These are phyloP conservation scores for Penicillium hordei DNA, from an alignment of 2,329 filamentous ascomycete genomes.

Conservation along the genomic window DNA sequence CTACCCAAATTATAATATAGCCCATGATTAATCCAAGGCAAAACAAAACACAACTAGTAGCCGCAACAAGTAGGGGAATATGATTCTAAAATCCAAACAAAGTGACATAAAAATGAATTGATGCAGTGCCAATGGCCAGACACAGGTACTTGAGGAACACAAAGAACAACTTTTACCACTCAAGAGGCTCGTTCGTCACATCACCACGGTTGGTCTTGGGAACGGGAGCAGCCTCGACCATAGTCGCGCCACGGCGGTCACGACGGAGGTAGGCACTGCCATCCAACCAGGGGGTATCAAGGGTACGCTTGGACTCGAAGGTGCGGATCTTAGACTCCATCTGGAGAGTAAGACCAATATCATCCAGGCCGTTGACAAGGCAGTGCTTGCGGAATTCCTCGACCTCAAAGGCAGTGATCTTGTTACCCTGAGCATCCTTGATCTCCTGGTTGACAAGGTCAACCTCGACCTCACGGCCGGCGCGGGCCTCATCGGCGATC, in stretches of 20 bases:
- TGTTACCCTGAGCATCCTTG: constrained; percentile 70
- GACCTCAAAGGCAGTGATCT: constrained; percentile 77
- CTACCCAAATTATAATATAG: constrained; percentile 12
- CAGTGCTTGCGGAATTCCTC: constrained; percentile 95
- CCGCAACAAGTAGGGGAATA: constrained; percentile 23
- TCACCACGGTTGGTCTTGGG: constrained; percentile 88
- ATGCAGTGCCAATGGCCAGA: constrained; percentile 10
- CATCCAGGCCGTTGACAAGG: constrained; percentile 87
- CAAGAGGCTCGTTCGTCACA: constrained; percentile 78
- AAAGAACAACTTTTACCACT: constrained; percentile 65
- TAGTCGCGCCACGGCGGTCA: constrained; percentile 56
- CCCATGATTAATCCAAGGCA: constrained; percentile 14
- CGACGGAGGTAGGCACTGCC: constrained; percentile 74
- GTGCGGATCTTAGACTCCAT: constrained; percentile 81
- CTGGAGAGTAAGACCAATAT: constrained; percentile 93
- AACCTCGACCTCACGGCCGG: constrained; percentile 81
- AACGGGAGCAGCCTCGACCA: constrained; percentile 66
- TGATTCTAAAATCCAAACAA: constrained; percentile 16
- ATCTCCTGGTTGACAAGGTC: constrained; percentile 84
- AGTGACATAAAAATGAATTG: constrained; percentile 10
- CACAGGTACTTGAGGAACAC: constrained; percentile 12
- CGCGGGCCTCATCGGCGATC: constrained; percentile 73
- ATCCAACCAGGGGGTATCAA: constrained; percentile 86
- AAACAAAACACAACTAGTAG: constrained; percentile 11
- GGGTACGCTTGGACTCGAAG: constrained; percentile 76